Evolutionary conservation across 2,329 filamentous ascomycete genomes (phyloP).

Genomic region (Pseudomassariella vexata): DNA sequence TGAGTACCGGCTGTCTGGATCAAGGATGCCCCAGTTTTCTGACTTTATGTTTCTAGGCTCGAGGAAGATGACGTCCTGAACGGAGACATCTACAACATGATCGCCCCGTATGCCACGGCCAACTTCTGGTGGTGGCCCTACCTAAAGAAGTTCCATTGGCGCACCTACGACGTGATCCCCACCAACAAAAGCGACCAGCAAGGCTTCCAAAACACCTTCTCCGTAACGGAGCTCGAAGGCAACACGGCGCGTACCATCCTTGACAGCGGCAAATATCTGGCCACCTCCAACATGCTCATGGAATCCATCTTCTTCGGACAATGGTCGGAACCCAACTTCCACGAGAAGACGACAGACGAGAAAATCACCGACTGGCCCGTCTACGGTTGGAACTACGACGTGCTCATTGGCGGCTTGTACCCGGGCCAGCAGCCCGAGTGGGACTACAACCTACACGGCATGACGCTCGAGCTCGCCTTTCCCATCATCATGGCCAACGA

Average conservation of each 20-base stretch:
- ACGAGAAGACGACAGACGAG: conserved; percentile 40
- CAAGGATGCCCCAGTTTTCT: not conserved
- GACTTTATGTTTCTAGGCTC: conserved; percentile 20
- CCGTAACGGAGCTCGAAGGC: conserved; percentile 37
- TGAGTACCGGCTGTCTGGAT: conserved; percentile 20
- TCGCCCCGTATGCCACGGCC: conserved; percentile 43
- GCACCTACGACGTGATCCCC: conserved; percentile 44
- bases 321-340: conserved; percentile 47
- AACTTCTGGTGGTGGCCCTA: conserved; percentile 52
- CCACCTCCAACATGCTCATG: conserved; percentile 41
- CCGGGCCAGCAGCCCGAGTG: conserved; percentile 41
- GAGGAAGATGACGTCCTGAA: conserved; percentile 41
- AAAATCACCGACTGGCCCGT: conserved; percentile 41
- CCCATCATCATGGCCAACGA: conserved; percentile 42
- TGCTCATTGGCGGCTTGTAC: conserved; percentile 46
- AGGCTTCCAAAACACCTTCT: conserved; percentile 48
- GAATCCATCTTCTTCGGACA: conserved; percentile 43
- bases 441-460: conserved; percentile 41
- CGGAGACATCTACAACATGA: conserved; percentile 43
- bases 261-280: conserved; percentile 39
- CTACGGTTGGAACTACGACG: conserved; percentile 48
- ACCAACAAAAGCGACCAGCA: conserved; percentile 33
- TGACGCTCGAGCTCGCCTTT: conserved; percentile 46
- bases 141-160: conserved; percentile 43
- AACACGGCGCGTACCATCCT: conserved; percentile 33